Base-by-base conservation (phyloP, 108 stramenopile species). In the Nitzschia palea region DNA sequence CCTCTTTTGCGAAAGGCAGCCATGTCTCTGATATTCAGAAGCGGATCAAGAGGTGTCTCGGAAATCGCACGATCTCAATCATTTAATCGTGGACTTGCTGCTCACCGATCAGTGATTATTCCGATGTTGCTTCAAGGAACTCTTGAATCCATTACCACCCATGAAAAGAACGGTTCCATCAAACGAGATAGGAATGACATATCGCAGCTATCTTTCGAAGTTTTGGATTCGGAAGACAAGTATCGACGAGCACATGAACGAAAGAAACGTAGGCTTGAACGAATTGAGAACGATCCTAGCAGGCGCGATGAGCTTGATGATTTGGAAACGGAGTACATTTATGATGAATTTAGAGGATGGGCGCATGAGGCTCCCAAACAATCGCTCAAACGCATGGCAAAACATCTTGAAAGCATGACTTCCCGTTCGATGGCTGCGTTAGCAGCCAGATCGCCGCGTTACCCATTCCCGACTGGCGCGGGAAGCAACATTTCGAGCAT, bases 1-100 rank as follows among this genome's bases (percentile, higher is more conserved):
- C 81, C 80, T 2, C 64, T 74, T n/a, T 75, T 91, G 52, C 81
- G 88, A 37, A 77, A 84, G 44, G 88, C 85, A 9, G 85, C 86
- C 15, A 89, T 94, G 86, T 84, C 76, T 22, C 59, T 82, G 15
- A 57, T 90, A 20, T 68, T 87, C 36, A 62, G 80, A 34, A 70
- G 68, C 55, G 78, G 84, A 27, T 51, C 65, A 33, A 52, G 61
- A 15, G 86, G 84, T 26, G 77, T 92, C 12, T 62, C 65, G 1
- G 65, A 80, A 44, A 55, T 88, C 6, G 71, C 63, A 48, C 55
- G 73, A 48, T 71, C 75, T 30, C 62, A 70, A n/a, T 53, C 35
- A 4, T 88, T 93, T 62, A 68, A 73, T 50, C 66, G 61, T 1
- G 82, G 69, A 44, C 55, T 88, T 25, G 52, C 70, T 36, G 88